These are phyloP conservation scores for Rhypophila decipiens DNA, from an alignment of 495 filamentous ascomycete species.

Conservation along the genomic window DNA sequence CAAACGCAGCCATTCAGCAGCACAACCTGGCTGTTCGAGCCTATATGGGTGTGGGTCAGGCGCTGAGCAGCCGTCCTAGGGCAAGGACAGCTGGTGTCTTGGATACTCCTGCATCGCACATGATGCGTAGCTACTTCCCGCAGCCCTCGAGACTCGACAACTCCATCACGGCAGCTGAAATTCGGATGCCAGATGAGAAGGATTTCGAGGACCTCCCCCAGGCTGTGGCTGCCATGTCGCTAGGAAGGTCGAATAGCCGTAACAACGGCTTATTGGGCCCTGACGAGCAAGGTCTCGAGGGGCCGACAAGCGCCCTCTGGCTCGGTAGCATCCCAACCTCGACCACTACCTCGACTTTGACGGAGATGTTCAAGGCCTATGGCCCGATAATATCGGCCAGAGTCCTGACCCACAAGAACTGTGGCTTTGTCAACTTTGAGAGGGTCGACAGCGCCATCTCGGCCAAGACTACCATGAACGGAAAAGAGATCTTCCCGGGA, in stretches of 20 bases:
- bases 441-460: slow-evolving; percentile 80
- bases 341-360: slow-evolving; percentile 86
- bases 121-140: slow-evolving; percentile 72
- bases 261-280: slow-evolving; percentile 50
- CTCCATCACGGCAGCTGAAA: slow-evolving; percentile 74
- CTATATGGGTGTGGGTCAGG: slow-evolving; percentile 74
- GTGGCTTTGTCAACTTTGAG: slow-evolving; percentile 97
- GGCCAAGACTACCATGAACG: slow-evolving; percentile 80
- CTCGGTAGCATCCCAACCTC: slow-evolving; percentile 97
- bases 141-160: slow-evolving; percentile 77
- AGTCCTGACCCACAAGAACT: slow-evolving; percentile 97
- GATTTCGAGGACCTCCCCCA: slow-evolving; percentile 65
- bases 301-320: slow-evolving; percentile 89
- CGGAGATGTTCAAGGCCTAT: slow-evolving; percentile 85
- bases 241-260: slow-evolving; percentile 55
- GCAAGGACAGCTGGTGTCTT: slow-evolving; percentile 81
- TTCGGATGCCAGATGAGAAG: slow-evolving; percentile 62
- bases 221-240: slow-evolving; percentile 72
- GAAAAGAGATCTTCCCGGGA: slow-evolving; percentile 96
- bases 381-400: slow-evolving; percentile 87
- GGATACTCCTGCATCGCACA: slow-evolving; percentile 69
- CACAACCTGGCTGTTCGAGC: slow-evolving; percentile 93
- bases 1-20: slow-evolving; percentile 84
- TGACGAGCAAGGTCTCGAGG: slow-evolving; percentile 78
- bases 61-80: slow-evolving; percentile 73